Evolutionary conservation across 176 grass and related monocot species (phyloP).

Genomic region (Carex kokanica): DNA sequence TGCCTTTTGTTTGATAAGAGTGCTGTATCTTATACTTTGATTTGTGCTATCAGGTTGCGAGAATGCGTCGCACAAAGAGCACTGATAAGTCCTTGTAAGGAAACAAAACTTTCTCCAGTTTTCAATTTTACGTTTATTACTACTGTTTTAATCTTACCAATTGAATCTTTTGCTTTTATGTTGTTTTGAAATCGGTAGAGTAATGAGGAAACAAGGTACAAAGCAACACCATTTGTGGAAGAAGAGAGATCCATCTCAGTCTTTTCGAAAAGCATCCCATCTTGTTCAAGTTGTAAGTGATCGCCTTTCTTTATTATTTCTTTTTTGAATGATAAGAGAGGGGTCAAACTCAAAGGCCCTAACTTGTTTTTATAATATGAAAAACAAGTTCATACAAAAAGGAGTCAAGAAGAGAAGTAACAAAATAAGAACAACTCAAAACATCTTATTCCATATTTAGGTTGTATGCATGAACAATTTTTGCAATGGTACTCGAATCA

Average conservation of each 20-base stretch:
- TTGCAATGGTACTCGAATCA: too few species aligned
- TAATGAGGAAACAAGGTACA: conserved; percentile 49
- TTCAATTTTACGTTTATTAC: neutral
- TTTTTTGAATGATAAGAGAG: too few species aligned
- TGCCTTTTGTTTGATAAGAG: neutral
- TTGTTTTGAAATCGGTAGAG: conserved; percentile 34
- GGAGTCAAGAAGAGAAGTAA: too few species aligned
- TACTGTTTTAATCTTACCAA: neutral
- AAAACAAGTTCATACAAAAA: too few species aligned
- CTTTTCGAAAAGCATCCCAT: conserved; percentile 70
- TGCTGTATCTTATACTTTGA: neutral
- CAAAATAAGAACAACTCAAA: too few species aligned
- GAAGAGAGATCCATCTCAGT: conserved; percentile 66
- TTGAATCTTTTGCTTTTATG: conserved; percentile 28
- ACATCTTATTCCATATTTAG: neutral
- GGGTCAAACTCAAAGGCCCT: too few species aligned
- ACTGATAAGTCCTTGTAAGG: neutral
- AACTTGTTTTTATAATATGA: too few species aligned
- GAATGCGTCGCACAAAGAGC: neutral
- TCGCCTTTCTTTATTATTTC: neutral
- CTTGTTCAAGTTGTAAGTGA: conserved; percentile 76
- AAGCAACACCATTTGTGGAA: conserved; percentile 85
- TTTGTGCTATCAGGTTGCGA: conserved; percentile 1
- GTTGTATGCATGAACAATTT: neutral
- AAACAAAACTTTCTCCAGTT: neutral